A percentile compares a stretch with the other conserved stretches of the same genome.
phyloP scores from a whole-genome alignment of 306 rosid species.

The Trifolium fragiferum region DNA sequence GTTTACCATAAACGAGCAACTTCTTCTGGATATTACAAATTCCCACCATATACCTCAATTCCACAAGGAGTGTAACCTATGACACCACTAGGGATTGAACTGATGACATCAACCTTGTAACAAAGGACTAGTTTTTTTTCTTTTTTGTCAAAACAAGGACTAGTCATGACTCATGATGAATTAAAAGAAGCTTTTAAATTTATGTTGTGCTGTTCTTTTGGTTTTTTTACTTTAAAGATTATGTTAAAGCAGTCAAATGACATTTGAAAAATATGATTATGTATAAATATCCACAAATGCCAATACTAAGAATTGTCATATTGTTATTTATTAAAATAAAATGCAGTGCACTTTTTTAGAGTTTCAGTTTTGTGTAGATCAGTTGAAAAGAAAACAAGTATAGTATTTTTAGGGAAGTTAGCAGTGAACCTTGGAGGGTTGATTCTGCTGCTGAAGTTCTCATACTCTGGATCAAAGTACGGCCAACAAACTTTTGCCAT shows the following conservation, averaged over 20 bases:
- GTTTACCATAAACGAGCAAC: constrained; percentile 43
- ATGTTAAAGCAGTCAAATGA: constrained; percentile 8
- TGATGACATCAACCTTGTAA: constrained; percentile 11
- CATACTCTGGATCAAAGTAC: constrained; percentile 85
- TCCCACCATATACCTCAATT: constrained; percentile 38
- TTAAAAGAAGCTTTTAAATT: not conserved
- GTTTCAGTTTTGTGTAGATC: not conserved
- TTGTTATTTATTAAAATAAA: not conserved
- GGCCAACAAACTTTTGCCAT: constrained; percentile 82
- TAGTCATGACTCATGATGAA: constrained; percentile 24
- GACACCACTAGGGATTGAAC: constrained; percentile 34
- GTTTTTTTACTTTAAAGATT: not conserved
- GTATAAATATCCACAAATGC: not conserved
- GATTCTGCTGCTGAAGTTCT: constrained; percentile 75
- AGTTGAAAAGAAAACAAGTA: not conserved
- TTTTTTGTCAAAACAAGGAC: constrained; percentile 6
- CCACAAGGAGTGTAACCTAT: constrained; percentile 19
- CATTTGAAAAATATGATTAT: constrained; percentile 6
- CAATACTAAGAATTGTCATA: not conserved
- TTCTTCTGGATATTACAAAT: constrained; percentile 38
- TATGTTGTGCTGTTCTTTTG: not conserved
- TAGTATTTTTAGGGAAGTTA: constrained; percentile 28
- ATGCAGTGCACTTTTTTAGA: not conserved
- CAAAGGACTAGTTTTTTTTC: constrained; percentile 9
- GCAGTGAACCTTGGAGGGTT: constrained; percentile 75